Percentiles rank a stretch among this genome's conserved stretches.
Evolutionary conservation across 805 yeast species (phyloP).

Genomic region (Danielozyma ontarioensis): DNA sequence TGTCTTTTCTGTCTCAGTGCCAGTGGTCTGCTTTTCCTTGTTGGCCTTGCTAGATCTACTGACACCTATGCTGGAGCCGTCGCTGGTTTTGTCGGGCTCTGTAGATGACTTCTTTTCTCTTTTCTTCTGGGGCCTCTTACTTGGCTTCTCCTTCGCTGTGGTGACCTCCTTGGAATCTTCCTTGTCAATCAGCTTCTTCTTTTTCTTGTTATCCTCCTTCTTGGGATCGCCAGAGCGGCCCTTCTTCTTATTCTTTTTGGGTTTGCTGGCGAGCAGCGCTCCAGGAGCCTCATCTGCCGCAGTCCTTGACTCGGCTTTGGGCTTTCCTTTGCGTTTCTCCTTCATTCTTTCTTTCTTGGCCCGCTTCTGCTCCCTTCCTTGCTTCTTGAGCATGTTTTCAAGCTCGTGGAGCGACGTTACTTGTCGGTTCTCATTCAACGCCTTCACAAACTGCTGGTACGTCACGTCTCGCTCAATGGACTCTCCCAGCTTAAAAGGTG

Average conservation of each 20-base stretch:
- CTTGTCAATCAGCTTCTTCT: constrained; percentile 1
- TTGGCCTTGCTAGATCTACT: neutral
- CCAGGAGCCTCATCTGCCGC: neutral
- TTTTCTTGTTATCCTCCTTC: constrained; percentile 1
- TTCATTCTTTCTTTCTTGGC: neutral
- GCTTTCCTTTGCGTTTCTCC: constrained; percentile 3
- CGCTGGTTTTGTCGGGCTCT: neutral
- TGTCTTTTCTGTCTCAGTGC: constrained; percentile 9
- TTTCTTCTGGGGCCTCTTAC: constrained; percentile 8
- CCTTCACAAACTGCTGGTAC: constrained; percentile 14
- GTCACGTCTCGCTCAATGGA: constrained; percentile 11
- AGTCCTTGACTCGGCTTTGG: neutral
- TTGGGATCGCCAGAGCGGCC: too few relatives aligned
- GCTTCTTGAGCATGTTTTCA: constrained; percentile 3
- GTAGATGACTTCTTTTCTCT: constrained; percentile 1
- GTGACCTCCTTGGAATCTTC: neutral
- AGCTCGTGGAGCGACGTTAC: constrained; percentile 1
- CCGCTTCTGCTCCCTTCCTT: constrained; percentile 6
- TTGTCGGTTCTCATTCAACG: constrained; percentile 8
- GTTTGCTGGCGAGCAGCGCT: neutral
- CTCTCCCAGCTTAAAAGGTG: neutral
- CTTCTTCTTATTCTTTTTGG: constrained; percentile 1
- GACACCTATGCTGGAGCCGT: neutral
- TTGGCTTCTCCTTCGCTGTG: constrained; percentile 2
- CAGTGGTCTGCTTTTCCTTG: constrained; percentile 1